phyloP scores from a whole-genome alignment of 768 basidiomycete species.

The Mycena olivaceomarginata region DNA sequence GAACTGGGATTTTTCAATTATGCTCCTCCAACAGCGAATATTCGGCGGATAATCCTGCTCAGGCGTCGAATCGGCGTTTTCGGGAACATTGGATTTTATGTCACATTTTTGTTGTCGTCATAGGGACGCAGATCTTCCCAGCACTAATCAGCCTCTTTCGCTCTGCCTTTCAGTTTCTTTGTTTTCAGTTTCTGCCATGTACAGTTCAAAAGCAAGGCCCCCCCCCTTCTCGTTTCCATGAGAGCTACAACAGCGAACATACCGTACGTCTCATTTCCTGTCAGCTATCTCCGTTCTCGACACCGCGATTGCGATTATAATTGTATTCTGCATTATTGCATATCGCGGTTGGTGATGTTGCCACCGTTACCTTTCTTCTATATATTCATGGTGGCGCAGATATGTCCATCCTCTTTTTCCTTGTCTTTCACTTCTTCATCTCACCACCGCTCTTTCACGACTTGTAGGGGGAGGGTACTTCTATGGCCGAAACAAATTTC shows the following conservation, averaged over 20 bases:
- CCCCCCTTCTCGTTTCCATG: conserved; percentile 27
- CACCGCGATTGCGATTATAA: background rate
- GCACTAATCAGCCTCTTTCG: background rate
- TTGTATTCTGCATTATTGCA: conserved; percentile 18
- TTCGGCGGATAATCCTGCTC: background rate
- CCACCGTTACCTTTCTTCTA: conserved; percentile 39
- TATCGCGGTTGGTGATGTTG: conserved; percentile 27
- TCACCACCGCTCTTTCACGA: conserved; percentile 34
- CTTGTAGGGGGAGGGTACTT: conserved; percentile 30
- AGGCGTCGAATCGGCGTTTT: conserved; percentile 4
- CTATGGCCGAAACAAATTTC: conserved; percentile 45
- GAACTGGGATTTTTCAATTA: background rate
- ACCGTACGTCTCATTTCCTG: conserved; percentile 25
- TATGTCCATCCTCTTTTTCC: conserved; percentile 17
- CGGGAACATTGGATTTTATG: conserved; percentile 6
- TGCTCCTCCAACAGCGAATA: too few relatives aligned
- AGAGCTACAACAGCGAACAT: conserved; percentile 39
- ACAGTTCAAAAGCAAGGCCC: conserved; percentile 19
- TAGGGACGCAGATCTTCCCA: conserved; percentile 20
- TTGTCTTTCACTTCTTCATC: conserved; percentile 14
- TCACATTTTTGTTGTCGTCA: conserved; percentile 38
- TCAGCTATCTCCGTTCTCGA: background rate
- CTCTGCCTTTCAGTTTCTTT: background rate
- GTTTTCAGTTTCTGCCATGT: conserved; percentile 22
- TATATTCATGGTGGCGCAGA: conserved; percentile 7